These are phyloP conservation scores for Linnemannia exigua DNA, from an alignment of 192 early-diverging fungal species.

Conservation along the genomic window DNA sequence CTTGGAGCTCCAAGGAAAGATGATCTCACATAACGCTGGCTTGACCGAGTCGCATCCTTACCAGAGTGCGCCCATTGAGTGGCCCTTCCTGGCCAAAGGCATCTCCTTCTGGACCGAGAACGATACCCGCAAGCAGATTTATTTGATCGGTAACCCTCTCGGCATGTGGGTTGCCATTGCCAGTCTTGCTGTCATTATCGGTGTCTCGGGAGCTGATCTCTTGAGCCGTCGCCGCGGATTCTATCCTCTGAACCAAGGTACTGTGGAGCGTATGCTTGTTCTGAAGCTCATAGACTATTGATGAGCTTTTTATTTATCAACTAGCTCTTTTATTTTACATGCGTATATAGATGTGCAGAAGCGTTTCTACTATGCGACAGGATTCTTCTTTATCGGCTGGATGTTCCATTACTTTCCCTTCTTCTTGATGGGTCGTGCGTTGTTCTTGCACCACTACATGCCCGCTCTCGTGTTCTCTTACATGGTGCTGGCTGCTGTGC, in stretches of 20 bases:
- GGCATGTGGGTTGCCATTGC: slow-evolving; percentile 85
- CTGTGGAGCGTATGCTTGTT: not conserved
- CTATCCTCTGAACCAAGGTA: slow-evolving; percentile 70
- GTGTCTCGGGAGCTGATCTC: slow-evolving; percentile 76
- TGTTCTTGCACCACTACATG: slow-evolving; percentile 97
- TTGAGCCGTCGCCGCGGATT: slow-evolving; percentile 81
- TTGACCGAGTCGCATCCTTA: slow-evolving; percentile 95
- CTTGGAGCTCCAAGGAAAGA: slow-evolving; percentile 87
- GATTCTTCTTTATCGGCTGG: slow-evolving; percentile 91
- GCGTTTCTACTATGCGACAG: slow-evolving; percentile 71
- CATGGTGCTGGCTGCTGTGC: slow-evolving; percentile 78
- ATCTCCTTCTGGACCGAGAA: slow-evolving; percentile 95
- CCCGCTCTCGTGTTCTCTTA: slow-evolving; percentile 88
- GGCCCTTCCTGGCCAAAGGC: slow-evolving; percentile 90
- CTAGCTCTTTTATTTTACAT: not conserved
- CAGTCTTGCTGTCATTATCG: slow-evolving; percentile 69
- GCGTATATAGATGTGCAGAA: slow-evolving; percentile 66
- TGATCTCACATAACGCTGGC: slow-evolving; percentile 92
- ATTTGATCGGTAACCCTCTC: slow-evolving; percentile 92
- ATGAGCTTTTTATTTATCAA: not conserved
- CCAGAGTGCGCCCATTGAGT: slow-evolving; percentile 83
- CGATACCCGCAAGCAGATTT: slow-evolving; percentile 83
- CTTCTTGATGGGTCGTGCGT: slow-evolving; percentile 91
- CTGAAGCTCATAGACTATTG: not conserved
- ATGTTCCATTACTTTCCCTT: slow-evolving; percentile 92